Percentiles rank a stretch among this genome's conserved stretches.
phyloP scores from a whole-genome alignment of 495 filamentous ascomycete species.

The Podospora anserina region DNA sequence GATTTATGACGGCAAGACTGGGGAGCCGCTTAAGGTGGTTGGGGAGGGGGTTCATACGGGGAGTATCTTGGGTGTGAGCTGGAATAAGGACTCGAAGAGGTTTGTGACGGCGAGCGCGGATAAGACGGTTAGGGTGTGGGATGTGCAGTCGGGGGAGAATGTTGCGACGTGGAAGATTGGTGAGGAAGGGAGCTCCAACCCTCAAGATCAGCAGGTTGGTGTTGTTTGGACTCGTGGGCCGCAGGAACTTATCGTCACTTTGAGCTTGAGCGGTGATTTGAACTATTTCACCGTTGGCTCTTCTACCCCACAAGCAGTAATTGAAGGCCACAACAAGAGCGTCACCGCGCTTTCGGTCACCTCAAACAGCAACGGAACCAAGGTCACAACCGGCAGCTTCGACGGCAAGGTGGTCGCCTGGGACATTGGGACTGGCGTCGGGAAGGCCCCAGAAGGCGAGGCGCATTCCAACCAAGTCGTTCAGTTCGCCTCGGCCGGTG shows the following conservation, averaged over 20 bases:
- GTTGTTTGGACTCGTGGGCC: conserved; percentile 85
- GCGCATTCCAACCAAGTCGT: conserved; percentile 78
- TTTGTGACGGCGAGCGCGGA: conserved; percentile 93
- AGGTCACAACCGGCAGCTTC: conserved; percentile 83
- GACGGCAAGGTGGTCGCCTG: conserved; percentile 83
- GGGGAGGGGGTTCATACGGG: conserved; percentile 82
- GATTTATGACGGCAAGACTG: conserved; percentile 92
- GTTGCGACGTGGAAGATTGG: conserved; percentile 83
- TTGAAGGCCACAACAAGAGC: conserved; percentile 92
- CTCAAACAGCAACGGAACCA: conserved; percentile 48
- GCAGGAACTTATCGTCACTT: conserved; percentile 83
- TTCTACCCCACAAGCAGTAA: conserved; percentile 61
- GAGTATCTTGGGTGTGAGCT: conserved; percentile 87
- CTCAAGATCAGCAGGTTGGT: conserved; percentile 87
- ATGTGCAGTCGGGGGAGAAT: conserved; percentile 73
- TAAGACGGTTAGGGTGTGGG: conserved; percentile 86
- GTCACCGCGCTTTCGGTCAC: conserved; percentile 69
- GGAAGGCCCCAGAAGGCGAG: conserved; percentile 68
- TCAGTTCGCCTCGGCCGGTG: conserved; percentile 60
- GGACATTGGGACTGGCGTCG: conserved; percentile 67
- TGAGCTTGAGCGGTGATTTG: conserved; percentile 82
- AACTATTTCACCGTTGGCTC: conserved; percentile 78
- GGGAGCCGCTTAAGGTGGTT: conserved; percentile 72
- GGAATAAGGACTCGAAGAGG: conserved; percentile 81
- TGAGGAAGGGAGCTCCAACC: conserved; percentile 68